Conservation (phyloP, 306 rosid genomes). For the Medicago ruthenica region DNA sequence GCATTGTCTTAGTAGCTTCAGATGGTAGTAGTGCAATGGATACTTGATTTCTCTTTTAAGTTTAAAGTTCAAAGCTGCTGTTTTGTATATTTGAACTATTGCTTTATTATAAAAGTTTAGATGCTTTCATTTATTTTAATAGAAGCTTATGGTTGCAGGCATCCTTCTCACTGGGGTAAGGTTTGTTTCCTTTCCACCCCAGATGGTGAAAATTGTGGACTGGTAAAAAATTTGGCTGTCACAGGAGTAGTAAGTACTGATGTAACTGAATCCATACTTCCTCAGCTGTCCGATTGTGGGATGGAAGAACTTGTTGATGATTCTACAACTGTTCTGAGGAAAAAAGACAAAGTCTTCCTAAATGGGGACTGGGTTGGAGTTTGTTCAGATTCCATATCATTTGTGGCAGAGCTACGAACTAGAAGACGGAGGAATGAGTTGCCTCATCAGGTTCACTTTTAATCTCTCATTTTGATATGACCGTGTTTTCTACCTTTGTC, state of each 20-base stretch:
- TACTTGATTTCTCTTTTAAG: constrained; percentile 3
- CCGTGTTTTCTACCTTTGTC: constrained; percentile 31
- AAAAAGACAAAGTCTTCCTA: constrained; percentile 71
- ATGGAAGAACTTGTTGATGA: constrained; percentile 82
- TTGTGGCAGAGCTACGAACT: constrained; percentile 64
- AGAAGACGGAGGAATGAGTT: constrained; percentile 65
- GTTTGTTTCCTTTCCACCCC: constrained; percentile 97
- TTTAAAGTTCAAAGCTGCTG: background rate
- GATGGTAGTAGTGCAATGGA: background rate
- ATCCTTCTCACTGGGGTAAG: constrained; percentile 99
- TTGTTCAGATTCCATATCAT: constrained; percentile 66
- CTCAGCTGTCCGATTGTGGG: constrained; percentile 63
- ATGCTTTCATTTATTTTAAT: constrained; percentile 36
- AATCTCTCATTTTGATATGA: constrained; percentile 34
- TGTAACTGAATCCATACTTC: constrained; percentile 50
- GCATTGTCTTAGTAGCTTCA: constrained; percentile 11
- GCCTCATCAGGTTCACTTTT: constrained; percentile 73
- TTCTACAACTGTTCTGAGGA: constrained; percentile 57
- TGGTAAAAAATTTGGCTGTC: constrained; percentile 84
- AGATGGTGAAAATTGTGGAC: constrained; percentile 99
- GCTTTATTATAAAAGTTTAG: background rate
- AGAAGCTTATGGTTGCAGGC: constrained; percentile 67
- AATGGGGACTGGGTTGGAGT: constrained; percentile 96
- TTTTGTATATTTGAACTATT: constrained; percentile 15
- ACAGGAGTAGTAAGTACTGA: constrained; percentile 84